Base-by-base conservation (phyloP, 1,284 basidiomycete genomes). In the Irpex sp. region DNA sequence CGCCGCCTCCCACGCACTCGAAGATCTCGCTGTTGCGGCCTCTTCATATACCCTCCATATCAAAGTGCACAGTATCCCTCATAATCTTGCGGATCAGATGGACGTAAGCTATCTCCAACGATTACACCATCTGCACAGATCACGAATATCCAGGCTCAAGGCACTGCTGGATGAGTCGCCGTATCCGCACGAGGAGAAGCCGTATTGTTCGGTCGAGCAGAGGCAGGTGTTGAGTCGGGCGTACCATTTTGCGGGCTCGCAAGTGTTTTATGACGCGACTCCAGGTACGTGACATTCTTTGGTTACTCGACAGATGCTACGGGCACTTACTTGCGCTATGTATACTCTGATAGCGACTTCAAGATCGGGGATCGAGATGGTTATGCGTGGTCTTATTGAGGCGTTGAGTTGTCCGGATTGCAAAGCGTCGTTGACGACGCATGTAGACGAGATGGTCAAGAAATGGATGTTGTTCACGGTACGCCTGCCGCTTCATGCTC, bases 41-140 rank as follows among this genome's bases (percentile, higher is more conserved):
- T 77, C 75, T 3, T 67, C 72, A 47, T 74, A 77, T 65, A 71
- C 76, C 31, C 71, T 78, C 31, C 71, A 70, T 9, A 71, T 73
- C 65, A 65, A 70, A 17, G 69, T 78, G 3, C 56, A 71, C 7
- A 62, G 68, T 31, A 66, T 79, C 15, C 72, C 73, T 4, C 77
- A 78, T 66, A 72, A 74, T 21, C 58, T 69, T 13, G 75, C 75
- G 3, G 54, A 62, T 6, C 67, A 68, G 8, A 78, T 79, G 67
- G 76, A 76, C 4, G 69, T 76, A 1, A 35, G 69, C 8, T 75
- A 74, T 65, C 68, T 80, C 46, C 77, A 76, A 61, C 70, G 76
- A 9, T 68, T 79, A 2, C 74, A 77, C 67, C 77, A 76, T 69
- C 67, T 79, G 5, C 77, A 78, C 57, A 69, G 76, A 9, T 75